Evolutionary conservation across 106 monocot genomes (phyloP).

Genomic region (Allium sativum): DNA sequence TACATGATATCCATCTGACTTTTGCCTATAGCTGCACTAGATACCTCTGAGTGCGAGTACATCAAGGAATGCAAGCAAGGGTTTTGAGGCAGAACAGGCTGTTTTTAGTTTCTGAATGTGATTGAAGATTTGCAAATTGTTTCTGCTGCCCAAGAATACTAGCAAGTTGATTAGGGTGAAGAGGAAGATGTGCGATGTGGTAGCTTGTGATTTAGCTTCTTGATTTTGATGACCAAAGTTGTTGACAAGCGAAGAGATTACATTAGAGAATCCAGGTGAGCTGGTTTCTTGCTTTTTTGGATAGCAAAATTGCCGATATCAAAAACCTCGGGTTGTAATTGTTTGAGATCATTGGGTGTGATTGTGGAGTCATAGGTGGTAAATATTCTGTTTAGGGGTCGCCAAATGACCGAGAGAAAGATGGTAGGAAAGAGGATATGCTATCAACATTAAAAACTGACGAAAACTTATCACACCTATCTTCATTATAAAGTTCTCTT

Average conservation of each 20-base stretch:
- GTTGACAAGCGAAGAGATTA: background rate
- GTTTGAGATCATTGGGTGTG: slow-evolving; percentile 1
- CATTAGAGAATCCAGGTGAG: slow-evolving; percentile 14
- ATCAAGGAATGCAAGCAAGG: slow-evolving; percentile 6
- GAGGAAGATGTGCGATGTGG: slow-evolving; percentile 27
- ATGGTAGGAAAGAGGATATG: too few relatives aligned
- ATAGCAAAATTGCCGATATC: slow-evolving; percentile 3
- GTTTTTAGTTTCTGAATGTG: slow-evolving; percentile 8
- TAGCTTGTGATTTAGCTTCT: slow-evolving; percentile 20
- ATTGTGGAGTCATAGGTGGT: slow-evolving; percentile 22
- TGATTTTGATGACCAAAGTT: slow-evolving; percentile 1
- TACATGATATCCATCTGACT: slow-evolving; percentile 2
- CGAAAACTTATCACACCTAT: too few relatives aligned
- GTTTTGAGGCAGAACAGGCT: slow-evolving; percentile 10
- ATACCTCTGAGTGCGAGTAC: slow-evolving; percentile 1
- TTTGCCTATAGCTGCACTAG: slow-evolving; percentile 13
- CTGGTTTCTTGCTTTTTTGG: slow-evolving; percentile 14
- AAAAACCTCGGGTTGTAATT: slow-evolving; percentile 19
- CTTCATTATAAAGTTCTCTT: slow-evolving; percentile 16
- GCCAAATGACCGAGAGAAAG: too few relatives aligned
- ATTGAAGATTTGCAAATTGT: slow-evolving; percentile 28
- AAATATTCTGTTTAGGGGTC: too few relatives aligned
- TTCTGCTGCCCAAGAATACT: slow-evolving; percentile 57
- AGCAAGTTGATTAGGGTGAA: slow-evolving; percentile 61
- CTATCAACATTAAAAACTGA: too few relatives aligned